These are phyloP conservation scores for Suillus subluteus DNA, from an alignment of 768 basidiomycete species.

Conservation along the genomic window DNA sequence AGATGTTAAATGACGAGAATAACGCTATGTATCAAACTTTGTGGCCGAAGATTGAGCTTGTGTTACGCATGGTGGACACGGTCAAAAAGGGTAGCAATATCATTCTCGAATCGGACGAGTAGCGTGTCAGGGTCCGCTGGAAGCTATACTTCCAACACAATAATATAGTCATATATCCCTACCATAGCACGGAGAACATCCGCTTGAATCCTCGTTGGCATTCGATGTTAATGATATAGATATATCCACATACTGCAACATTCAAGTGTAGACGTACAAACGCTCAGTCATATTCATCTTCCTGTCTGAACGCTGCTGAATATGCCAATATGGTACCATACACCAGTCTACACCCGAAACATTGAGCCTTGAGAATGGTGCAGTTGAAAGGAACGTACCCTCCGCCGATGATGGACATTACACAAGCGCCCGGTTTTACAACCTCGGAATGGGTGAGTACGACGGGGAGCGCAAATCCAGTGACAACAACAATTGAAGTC, in stretches of 20 bases:
- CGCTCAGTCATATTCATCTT: conserved; percentile 71
- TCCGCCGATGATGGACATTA: conserved; percentile 95
- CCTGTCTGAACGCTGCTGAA: conserved; percentile 79
- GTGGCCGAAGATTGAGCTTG: conserved; percentile 30
- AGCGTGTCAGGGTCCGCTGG: background rate
- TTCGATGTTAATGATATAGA: conserved; percentile 12
- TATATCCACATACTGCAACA: conserved; percentile 22
- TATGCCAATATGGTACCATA: conserved; percentile 93
- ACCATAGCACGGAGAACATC: background rate
- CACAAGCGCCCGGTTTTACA: conserved; percentile 81
- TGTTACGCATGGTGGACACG: conserved; percentile 35
- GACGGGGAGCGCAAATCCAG: conserved; percentile 91
- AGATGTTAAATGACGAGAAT: conserved; percentile 26
- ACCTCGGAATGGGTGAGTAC: conserved; percentile 91
- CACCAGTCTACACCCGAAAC: conserved; percentile 56
- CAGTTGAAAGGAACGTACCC: conserved; percentile 53
- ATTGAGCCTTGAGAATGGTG: conserved; percentile 10
- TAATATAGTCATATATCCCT: background rate
- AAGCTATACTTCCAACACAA: background rate
- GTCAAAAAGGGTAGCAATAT: conserved; percentile 19
- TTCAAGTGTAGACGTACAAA: conserved; percentile 3
- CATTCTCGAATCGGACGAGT: background rate
- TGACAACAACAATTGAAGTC: conserved; percentile 87
- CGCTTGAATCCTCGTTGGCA: background rate
- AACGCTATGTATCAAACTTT: conserved; percentile 26